Evolutionary conservation across 495 filamentous ascomycete species (phyloP), one percentile per base, ranked within the genome.

Genomic region (Viridothelium virens): DNA sequence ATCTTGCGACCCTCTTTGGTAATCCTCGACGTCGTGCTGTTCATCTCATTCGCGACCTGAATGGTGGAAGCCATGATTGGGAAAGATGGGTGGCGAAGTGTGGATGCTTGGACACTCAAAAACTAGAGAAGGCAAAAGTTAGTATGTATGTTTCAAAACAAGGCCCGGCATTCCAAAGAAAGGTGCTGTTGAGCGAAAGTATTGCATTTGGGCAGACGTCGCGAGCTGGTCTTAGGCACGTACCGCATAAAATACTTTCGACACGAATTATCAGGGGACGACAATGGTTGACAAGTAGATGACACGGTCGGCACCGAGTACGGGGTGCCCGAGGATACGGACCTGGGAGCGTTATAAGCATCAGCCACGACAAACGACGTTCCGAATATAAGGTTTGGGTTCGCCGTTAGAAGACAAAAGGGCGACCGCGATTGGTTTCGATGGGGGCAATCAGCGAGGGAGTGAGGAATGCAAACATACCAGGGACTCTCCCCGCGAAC

Each of bases 1-100:
- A 97, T 80, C 64, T 84, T 85, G 72, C 88, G 88, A 63, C 91
- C 91, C 68, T 92, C 87, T 67, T 85, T 89, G 38, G 92, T 95
- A 37, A 85, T 77, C 47, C 93, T 85, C 63, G 82, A 85, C 70
- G 81, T 78, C 56, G 77, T 77, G 71, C 81, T 80, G 63, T 78
- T 77, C 18, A 83, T 87, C 77, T 91, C 85, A 68, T 88, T 87
- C 34, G 75, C 67, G 50, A 81, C 79, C n/a, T 71, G 72, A 63
- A 81, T 79, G 4, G 53, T 59, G 53, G 53, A 59, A 59, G 53
- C 53, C 53, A 59, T 59, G 53, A 18, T 18, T 53, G 53, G 53
- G 10, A 59, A 9, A 59, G 14, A 34, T 36, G 53, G 6, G 36
- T 31, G 18, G 53, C 5, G 31, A 59, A 59, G 5, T 18, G 10